A percentile compares a stretch with the other conserved stretches of the same genome.
Conservation (phyloP, 495 filamentous ascomycete species). For the Penicillium dipodomyicola region DNA sequence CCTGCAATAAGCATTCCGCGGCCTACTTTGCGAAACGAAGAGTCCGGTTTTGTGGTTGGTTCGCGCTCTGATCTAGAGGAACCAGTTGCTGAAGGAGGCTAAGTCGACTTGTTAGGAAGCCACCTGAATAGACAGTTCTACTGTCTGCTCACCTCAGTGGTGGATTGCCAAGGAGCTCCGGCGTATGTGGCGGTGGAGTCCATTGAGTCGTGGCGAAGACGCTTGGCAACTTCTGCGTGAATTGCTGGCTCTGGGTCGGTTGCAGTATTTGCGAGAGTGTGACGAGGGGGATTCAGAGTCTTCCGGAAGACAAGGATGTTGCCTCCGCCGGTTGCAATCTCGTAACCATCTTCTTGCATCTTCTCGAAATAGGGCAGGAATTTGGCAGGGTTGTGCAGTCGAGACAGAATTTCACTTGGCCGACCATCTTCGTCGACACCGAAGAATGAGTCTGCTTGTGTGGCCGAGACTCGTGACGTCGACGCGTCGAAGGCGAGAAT, state of each 20-base stretch:
- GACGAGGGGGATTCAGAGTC: slow-evolving; percentile 29
- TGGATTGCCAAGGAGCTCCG: slow-evolving; percentile 2
- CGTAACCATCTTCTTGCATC: slow-evolving; percentile 66
- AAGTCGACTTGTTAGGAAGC: slow-evolving; percentile 31
- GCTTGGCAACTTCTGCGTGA: slow-evolving; percentile 17
- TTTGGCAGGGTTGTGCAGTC: slow-evolving; percentile 65
- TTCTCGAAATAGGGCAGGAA: slow-evolving; percentile 67
- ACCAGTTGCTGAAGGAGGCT: slow-evolving; percentile 16
- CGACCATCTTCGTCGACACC: slow-evolving; percentile 42
- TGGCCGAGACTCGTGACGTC: slow-evolving; percentile 56
- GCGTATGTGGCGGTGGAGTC: slow-evolving; percentile 1
- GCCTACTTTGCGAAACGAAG: slow-evolving; percentile 33
- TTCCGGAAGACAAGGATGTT: slow-evolving; percentile 75
- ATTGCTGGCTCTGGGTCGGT: slow-evolving; percentile 8
- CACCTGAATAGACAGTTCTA: slow-evolving; percentile 56
- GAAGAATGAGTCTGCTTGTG: slow-evolving; percentile 61
- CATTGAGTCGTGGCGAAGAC: slow-evolving; percentile 14
- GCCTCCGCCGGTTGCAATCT: slow-evolving; percentile 66
- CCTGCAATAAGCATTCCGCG: slow-evolving; percentile 57
- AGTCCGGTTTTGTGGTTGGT: slow-evolving; percentile 21
- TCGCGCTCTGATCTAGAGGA: slow-evolving; percentile 1
- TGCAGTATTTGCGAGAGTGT: slow-evolving; percentile 11
- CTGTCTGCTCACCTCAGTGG: slow-evolving; percentile 51
- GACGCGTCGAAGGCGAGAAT: slow-evolving; percentile 70
- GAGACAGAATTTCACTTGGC: slow-evolving; percentile 62